Conservation (phyloP, 495 filamentous ascomycete genomes). For the Aspergillus avenaceus region DNA sequence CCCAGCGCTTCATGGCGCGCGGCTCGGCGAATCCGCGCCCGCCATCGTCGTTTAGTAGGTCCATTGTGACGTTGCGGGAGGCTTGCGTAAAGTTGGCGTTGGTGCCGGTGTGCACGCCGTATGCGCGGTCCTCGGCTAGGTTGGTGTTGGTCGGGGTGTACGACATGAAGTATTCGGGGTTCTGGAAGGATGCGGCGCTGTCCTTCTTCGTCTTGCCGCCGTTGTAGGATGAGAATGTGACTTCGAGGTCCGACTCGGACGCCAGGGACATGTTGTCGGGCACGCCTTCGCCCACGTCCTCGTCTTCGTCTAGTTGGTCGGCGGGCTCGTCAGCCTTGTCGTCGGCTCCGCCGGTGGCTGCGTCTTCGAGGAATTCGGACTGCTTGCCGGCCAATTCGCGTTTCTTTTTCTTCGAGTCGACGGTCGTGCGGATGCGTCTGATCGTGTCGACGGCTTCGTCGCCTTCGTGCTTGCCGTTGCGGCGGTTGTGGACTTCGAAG, state of each 20-base stretch:
- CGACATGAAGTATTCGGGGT: constrained; percentile 91
- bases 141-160: constrained; percentile 77
- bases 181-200: constrained; percentile 56
- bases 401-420: constrained; percentile 39
- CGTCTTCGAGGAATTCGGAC: constrained; percentile 24
- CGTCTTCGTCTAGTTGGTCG: constrained; percentile 29
- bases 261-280: constrained; percentile 62
- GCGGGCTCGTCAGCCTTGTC: constrained; percentile 30
- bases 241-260: constrained; percentile 72
- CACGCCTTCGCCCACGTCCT: constrained; percentile 32
- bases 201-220: constrained; percentile 30
- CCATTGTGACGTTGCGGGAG: constrained; percentile 80
- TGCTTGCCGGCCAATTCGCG: constrained; percentile 27
- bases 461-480: constrained; percentile 48
- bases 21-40: constrained; percentile 70
- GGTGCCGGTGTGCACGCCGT: constrained; percentile 82
- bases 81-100: constrained; percentile 74
- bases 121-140: constrained; percentile 80
- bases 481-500: constrained; percentile 81
- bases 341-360: constrained; percentile 26
- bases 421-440: constrained; percentile 57
- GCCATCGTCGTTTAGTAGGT: constrained; percentile 82
- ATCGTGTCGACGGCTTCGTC: constrained; percentile 77
- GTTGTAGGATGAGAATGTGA: constrained; percentile 67
- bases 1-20: constrained; percentile 79